Conservation (phyloP, 768 basidiomycete genomes). For the Xerocomellus chrysenteron region DNA sequence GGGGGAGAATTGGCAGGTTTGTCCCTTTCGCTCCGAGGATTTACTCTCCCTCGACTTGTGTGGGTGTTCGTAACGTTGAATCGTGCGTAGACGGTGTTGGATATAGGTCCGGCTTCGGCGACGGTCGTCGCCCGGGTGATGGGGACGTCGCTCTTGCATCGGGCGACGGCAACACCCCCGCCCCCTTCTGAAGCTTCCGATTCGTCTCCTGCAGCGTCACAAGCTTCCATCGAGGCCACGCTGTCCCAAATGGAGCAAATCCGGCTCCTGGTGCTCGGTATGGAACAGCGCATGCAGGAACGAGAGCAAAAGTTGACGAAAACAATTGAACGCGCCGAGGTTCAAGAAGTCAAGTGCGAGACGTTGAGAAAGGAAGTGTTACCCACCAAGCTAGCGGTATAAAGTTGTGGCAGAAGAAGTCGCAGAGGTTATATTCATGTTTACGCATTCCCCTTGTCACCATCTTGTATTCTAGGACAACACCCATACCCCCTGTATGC, state of each 20-base stretch:
- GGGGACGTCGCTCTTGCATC: slow-evolving; percentile 29
- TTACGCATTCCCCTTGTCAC: slow-evolving; percentile 11
- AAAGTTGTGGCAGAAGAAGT: not conserved
- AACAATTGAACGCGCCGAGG: slow-evolving; percentile 59
- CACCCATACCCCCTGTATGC: slow-evolving; percentile 15
- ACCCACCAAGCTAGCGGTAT: slow-evolving; percentile 20
- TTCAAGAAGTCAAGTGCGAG: slow-evolving; percentile 56
- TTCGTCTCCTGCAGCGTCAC: slow-evolving; percentile 18
- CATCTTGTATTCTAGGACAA: slow-evolving; percentile 25
- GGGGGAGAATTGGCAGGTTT: slow-evolving; percentile 82
- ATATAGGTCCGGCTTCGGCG: slow-evolving; percentile 36
- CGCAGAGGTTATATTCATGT: slow-evolving; percentile 5
- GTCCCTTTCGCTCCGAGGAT: too few species aligned
- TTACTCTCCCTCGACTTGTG: too few species aligned
- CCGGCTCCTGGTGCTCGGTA: slow-evolving; percentile 65
- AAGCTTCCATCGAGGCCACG: slow-evolving; percentile 38
- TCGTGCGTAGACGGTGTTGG: slow-evolving; percentile 29
- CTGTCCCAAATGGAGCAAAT: slow-evolving; percentile 68
- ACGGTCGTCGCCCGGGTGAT: slow-evolving; percentile 29
- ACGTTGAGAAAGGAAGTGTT: slow-evolving; percentile 42
- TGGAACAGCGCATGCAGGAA: slow-evolving; percentile 67
- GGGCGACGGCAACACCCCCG: slow-evolving; percentile 18
- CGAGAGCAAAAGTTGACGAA: slow-evolving; percentile 63
- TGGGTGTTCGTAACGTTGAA: not conserved
- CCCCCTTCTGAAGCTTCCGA: slow-evolving; percentile 16